Evolutionary conservation across 2,329 filamentous ascomycete species (phyloP), one percentile per base, ranked within the genome.

Genomic region (Clonostachys rosea): DNA sequence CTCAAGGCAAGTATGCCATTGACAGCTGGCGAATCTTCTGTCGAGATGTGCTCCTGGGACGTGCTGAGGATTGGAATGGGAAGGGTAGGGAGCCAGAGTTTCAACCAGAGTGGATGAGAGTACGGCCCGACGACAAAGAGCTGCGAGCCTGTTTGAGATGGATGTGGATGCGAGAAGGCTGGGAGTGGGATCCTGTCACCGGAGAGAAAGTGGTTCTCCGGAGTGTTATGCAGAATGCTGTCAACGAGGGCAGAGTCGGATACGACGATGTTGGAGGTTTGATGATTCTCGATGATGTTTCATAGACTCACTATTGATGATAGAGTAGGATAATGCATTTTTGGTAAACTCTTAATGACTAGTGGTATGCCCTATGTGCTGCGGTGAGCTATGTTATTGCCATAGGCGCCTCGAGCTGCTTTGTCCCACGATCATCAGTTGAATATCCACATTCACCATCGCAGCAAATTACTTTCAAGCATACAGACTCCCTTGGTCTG

Each of bases 1-100:
- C 89, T 0, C 84, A 89, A 46, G 89, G 91, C 14, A 75, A 82
- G 2, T 96, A 96, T 63, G 87, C 89, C 0, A 73, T 92, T 43
- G 91, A 96, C 64, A 91, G 87, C 59, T 96, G 90, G 88, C 82
- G 91, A 4, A 96, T 96, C 52, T 96, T 96, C 65, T 96, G 90
- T 62, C 81, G 91, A 2, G 91, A 96, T 61, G 73, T 77, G 34
- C 64, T 95, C 20, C 78, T 91, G 8, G 85, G 83, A 0, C 64
- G 83, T 16, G 81, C 85, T 2, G 62, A 67, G 10, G 80, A 84
- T 52, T 89, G 85, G 79, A 84, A 82, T 56, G 87, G 86, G 2
- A 71, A 66, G 56, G 60, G 78, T 54, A 53, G 68, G 56, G 54
- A 68, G 58, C 50, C 65, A 45, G 70, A 73, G 13, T 90, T 91